A percentile compares a stretch with the other conserved stretches of the same genome.
Evolutionary conservation across 495 filamentous ascomycete genomes (phyloP).

Genomic region (Pyronema omphalodes): DNA sequence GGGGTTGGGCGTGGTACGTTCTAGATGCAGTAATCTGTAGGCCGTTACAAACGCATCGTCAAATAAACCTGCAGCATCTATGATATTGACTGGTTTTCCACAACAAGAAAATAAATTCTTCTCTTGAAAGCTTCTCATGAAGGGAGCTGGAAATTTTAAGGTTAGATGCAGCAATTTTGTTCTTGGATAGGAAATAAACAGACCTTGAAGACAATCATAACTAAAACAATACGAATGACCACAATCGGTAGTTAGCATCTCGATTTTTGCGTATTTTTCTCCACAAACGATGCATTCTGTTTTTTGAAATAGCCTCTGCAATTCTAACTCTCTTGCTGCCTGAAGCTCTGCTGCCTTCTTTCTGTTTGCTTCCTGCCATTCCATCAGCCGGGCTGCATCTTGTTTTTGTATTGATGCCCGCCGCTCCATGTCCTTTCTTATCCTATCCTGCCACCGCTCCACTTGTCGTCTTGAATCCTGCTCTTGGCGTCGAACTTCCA

Average conservation of each 20-base stretch:
- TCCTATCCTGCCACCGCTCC: no score
- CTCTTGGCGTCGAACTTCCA: no score
- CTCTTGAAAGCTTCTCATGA: conserved; percentile 4
- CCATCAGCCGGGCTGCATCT: no score
- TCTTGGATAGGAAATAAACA: not conserved
- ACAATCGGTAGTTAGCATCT: conserved; percentile 7
- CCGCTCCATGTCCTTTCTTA: no score
- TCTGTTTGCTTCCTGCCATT: no score
- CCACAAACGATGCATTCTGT: conserved; percentile 7
- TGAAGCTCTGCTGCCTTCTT: no score
- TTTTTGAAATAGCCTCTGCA: conserved; percentile 3
- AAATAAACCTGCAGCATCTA: conserved; percentile 3
- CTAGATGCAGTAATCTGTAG: conserved; percentile 15
- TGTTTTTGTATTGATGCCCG: no score
- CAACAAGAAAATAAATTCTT: conserved; percentile 10
- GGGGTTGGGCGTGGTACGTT: conserved; percentile 26
- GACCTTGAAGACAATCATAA: conserved; percentile 8
- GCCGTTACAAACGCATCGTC: conserved; percentile 1
- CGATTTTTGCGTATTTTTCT: conserved; percentile 6
- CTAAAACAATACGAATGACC: conserved; percentile 7
- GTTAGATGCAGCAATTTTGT: not conserved
- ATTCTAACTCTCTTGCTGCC: not conserved
- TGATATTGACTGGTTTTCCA: conserved; percentile 5
- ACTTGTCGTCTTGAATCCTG: no score
- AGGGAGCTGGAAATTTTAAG: conserved; percentile 2